These are phyloP conservation scores for Phytophthora niederhauseri DNA, from an alignment of 352 stramenopile genomes.

Conservation along the genomic window DNA sequence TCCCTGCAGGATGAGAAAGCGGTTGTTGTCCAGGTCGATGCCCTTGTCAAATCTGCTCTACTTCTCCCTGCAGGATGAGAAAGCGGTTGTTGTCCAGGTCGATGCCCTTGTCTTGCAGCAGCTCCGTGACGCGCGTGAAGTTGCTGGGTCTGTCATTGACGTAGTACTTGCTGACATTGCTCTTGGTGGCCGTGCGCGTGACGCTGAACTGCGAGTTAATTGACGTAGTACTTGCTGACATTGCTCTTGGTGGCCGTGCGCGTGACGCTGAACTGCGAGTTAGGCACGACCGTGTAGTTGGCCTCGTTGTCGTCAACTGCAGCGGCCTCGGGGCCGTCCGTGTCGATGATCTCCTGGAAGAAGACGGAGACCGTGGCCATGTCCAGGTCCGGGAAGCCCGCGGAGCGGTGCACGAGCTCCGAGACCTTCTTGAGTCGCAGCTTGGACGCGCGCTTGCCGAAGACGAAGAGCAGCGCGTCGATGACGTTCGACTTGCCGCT, in stretches of 20 bases:
- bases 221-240: conserved; percentile 97
- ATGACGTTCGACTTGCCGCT: conserved; percentile 99
- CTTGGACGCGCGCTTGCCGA: conserved; percentile 99
- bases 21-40: conserved; percentile 99
- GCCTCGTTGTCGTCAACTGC: conserved; percentile 68
- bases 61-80: conserved; percentile 97
- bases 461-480: conserved; percentile 99
- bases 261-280: conserved; percentile 93
- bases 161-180: conserved; percentile 98
- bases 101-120: conserved; percentile 96
- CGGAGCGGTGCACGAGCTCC: conserved; percentile 98
- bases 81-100: conserved; percentile 99
- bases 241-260: conserved; percentile 95
- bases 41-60: conserved; percentile 99
- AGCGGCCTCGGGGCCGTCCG: conserved; percentile 34
- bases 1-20: conserved; percentile 98
- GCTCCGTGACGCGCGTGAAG: conserved; percentile 95
- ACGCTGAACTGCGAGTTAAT: conserved; percentile 97
- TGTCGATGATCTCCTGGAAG: conserved; percentile 97
- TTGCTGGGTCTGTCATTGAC: conserved; percentile 93
- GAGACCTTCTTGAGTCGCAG: conserved; percentile 95
- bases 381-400: conserved; percentile 89
- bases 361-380: conserved; percentile 97
- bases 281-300: conserved; percentile 94
- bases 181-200: conserved; percentile 92